Evolutionary conservation across 1,284 basidiomycete species (phyloP), one percentile per base, ranked within the genome.

Genomic region (Ustilago xerochloae): DNA sequence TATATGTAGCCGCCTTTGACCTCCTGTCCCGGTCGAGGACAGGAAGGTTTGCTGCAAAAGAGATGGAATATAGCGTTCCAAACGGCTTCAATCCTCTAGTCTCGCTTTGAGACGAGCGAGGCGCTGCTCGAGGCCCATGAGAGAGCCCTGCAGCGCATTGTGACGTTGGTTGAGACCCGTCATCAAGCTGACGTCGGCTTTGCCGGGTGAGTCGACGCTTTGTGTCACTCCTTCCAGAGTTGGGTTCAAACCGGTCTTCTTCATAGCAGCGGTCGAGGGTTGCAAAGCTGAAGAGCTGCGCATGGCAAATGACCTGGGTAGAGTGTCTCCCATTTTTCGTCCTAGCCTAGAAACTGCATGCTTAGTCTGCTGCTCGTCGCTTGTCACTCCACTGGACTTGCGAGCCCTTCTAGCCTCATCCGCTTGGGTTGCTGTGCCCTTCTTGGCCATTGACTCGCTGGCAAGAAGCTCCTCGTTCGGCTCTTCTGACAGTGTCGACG

Each of bases 151-250:
- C 10, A 75, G 56, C 5, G 67, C 72, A 28, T 46, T 55, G 20
- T 75, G 66, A 10, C 72, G 63, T 9, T 61, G 52, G 8, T 63
- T 54, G 36, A 75, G 61, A 22, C 72, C 72, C 3, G 72, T 66
- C 67, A 75, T 63, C 46, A 75, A 28, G 63, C 72, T 75, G 26
- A 67, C 52, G 39, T 75, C 72, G 6, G 60, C 58, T 35, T 65
- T 58, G 18, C 38, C 56, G 3, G 61, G 55, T 22, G 60, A 63
- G 4, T 64, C 62, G 29, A 24, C 33, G 26, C 33, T 57, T 13
- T 38, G 33, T 13, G 49, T 28, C 13, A 10, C 20, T 22, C 18
- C 30, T 22, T 58, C 60, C 30, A 63, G 16, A 0, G 41, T 55
- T 6, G 52, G 10, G 12, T 18, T 18, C 15, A 61, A 22, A 9